A percentile compares a stretch with the other conserved stretches of the same genome.
Conservation (phyloP, 2,329 filamentous ascomycete genomes). For the Colletotrichum godetiae region DNA sequence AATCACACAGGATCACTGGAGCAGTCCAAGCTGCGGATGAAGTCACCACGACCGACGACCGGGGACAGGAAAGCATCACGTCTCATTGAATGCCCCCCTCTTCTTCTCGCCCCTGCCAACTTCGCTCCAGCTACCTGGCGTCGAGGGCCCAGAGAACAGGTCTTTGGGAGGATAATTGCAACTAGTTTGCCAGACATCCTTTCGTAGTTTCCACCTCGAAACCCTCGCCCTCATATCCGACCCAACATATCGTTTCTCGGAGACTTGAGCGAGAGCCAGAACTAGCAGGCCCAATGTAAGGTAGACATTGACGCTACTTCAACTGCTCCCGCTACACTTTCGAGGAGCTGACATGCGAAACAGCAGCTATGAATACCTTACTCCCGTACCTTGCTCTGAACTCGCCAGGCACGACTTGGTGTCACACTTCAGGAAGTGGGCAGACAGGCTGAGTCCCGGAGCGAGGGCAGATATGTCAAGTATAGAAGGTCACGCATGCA, state of each 20-base stretch:
- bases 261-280: background rate
- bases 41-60: background rate
- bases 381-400: background rate
- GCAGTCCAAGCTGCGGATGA: conserved; percentile 4
- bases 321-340: background rate
- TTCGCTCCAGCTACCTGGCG: conserved; percentile 32
- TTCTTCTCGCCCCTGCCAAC: background rate
- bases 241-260: background rate
- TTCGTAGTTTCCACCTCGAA: background rate
- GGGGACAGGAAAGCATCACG: conserved; percentile 8
- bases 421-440: background rate
- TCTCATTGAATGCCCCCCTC: background rate
- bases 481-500: conserved; percentile 20
- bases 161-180: conserved; percentile 20
- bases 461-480: background rate
- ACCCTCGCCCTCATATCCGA: conserved; percentile 2
- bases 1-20: background rate
- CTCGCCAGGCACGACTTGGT: background rate
- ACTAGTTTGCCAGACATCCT: background rate
- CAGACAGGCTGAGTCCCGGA: background rate
- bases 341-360: background rate
- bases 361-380: background rate
- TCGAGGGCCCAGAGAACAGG: conserved; percentile 22
- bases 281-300: background rate
- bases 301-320: background rate